phyloP scores from a whole-genome alignment of 305 asterid species.

The Fraxinus baroniana region DNA sequence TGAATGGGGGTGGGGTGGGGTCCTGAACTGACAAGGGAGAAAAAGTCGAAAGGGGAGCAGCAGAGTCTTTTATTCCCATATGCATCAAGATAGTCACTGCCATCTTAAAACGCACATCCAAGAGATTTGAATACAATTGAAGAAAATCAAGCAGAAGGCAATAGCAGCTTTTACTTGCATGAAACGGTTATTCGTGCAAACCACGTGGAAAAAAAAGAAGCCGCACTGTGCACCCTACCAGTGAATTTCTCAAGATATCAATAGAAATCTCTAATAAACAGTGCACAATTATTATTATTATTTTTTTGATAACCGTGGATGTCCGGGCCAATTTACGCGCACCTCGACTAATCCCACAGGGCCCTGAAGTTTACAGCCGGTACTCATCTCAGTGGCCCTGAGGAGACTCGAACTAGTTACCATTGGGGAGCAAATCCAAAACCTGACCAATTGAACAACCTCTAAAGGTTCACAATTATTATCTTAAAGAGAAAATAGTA shows the following conservation, averaged over 20 bases:
- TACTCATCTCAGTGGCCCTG: too few species aligned
- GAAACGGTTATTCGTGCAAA: not conserved
- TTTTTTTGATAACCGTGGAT: too few species aligned
- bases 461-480: too few species aligned
- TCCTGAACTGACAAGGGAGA: not conserved
- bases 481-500: too few species aligned
- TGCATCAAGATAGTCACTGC: not conserved
- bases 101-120: not conserved
- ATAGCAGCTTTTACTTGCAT: not conserved
- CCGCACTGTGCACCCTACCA: not conserved
- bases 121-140: not conserved
- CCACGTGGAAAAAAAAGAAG: not conserved
- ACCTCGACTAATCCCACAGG: too few species aligned
- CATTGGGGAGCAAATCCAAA: too few species aligned
- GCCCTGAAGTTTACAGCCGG: too few species aligned
- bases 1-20: not conserved
- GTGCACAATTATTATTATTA: not conserved
- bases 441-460: too few species aligned
- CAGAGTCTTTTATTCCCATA: not conserved
- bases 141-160: not conserved
- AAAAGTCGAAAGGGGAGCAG: not conserved
- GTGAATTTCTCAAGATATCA: not conserved
- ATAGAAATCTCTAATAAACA: not conserved
- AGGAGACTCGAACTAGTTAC: too few species aligned
- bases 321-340: too few species aligned